Percentiles rank a stretch among this genome's conserved stretches.
phyloP scores from a whole-genome alignment of 192 early-diverging fungal species.

The Coemansia sp. region DNA sequence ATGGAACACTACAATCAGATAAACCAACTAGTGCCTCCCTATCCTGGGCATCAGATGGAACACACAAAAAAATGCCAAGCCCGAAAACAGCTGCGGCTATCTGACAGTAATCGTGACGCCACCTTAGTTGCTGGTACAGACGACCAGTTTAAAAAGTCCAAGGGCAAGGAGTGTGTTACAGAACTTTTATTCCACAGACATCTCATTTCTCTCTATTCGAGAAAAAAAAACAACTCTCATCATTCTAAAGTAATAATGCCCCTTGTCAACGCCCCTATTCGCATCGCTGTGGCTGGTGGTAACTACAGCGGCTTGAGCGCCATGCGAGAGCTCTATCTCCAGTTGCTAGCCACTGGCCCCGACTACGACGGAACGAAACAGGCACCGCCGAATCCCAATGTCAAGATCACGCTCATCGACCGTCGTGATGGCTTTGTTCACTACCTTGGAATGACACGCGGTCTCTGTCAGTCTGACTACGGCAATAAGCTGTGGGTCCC shows the following conservation, averaged over 20 bases:
- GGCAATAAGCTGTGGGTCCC: conserved; percentile 39
- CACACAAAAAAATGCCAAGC: background rate
- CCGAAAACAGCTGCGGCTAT: background rate
- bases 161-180: background rate
- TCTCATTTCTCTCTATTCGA: background rate
- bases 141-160: background rate
- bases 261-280: conserved; percentile 24
- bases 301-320: conserved; percentile 49
- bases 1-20: background rate
- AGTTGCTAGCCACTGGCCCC: conserved; percentile 36
- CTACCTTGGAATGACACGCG: conserved; percentile 45
- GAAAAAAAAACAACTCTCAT: background rate
- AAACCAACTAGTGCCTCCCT: background rate
- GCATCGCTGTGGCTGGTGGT: conserved; percentile 48
- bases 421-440: conserved; percentile 45
- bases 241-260: conserved; percentile 21
- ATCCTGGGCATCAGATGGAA: background rate
- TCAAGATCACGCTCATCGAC: conserved; percentile 46
- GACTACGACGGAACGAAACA: conserved; percentile 47
- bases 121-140: background rate
- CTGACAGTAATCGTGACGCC: background rate
- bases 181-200: background rate
- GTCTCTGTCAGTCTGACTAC: conserved; percentile 30
- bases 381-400: conserved; percentile 35
- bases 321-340: conserved; percentile 33